These are phyloP conservation scores for Trametes sp. DNA, from an alignment of 1,284 basidiomycete species.

Conservation along the genomic window DNA sequence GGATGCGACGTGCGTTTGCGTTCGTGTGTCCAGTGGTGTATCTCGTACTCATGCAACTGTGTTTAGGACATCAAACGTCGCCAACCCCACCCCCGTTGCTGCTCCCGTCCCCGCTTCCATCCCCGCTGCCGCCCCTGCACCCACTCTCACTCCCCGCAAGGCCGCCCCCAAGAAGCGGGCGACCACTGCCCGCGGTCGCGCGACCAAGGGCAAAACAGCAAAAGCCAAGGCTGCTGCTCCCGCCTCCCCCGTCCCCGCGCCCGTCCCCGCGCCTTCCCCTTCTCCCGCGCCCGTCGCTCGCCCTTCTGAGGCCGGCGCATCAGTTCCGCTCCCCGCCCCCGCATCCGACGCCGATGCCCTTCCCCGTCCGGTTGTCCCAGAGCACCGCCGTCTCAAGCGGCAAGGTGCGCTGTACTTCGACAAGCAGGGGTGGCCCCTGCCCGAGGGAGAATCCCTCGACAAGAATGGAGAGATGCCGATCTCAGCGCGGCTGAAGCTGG, in stretches of 20 bases:
- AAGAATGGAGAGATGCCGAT: neutral
- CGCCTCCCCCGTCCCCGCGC: neutral
- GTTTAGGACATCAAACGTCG: conserved; percentile 1
- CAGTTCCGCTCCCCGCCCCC: neutral
- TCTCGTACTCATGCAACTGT: neutral
- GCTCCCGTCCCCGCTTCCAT: no score
- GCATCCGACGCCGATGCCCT: neutral
- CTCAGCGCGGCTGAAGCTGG: conserved; percentile 5
- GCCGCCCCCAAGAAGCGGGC: conserved; percentile 15
- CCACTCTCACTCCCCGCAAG: conserved; percentile 17
- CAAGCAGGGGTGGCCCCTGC: conserved; percentile 4
- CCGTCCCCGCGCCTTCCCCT: neutral
- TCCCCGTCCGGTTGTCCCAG: neutral
- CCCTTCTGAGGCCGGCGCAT: neutral
- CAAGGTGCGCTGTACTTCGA: conserved; percentile 17
- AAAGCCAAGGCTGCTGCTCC: conserved; percentile 1
- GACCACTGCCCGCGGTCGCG: neutral
- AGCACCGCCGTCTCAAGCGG: conserved; percentile 9
- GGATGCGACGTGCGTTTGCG: conserved; percentile 5
- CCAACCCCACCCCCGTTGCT: no score
- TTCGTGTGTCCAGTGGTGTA: neutral
- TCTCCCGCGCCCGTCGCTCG: neutral
- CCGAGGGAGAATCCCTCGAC: conserved; percentile 4
- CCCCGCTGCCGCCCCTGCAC: no score
- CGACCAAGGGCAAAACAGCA: conserved; percentile 8